These are phyloP conservation scores for Ceratonia siliqua DNA, from an alignment of 306 rosid genomes.

Conservation along the genomic window DNA sequence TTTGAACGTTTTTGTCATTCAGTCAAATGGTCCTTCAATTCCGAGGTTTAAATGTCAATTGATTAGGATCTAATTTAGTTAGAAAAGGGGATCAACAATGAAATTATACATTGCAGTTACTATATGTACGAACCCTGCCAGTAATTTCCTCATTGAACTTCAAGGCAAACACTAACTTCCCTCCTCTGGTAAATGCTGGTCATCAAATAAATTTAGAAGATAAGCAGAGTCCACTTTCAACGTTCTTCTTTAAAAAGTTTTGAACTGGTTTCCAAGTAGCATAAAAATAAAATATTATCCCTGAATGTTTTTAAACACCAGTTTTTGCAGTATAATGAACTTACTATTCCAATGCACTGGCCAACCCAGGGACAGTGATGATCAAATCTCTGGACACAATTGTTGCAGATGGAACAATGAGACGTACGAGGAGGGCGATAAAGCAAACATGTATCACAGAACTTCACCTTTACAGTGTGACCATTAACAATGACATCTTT, in stretches of 20 bases:
- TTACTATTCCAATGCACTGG: conserved; percentile 96
- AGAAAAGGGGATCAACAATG: neutral
- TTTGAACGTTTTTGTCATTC: neutral
- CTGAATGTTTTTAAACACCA: conserved; percentile 6
- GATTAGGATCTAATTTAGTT: neutral
- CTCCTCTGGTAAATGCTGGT: neutral
- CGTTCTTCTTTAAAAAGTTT: neutral
- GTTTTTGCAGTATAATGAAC: conserved; percentile 29
- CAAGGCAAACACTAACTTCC: neutral
- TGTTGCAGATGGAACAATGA: conserved; percentile 98
- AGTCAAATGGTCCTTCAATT: neutral
- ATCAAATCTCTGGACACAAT: conserved; percentile 95
- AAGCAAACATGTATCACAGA: conserved; percentile 90
- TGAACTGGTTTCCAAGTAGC: conserved; percentile 14
- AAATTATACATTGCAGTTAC: neutral
- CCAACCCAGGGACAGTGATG: conserved; percentile 99
- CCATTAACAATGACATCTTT: conserved; percentile 82
- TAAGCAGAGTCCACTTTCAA: neutral
- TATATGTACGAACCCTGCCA: neutral
- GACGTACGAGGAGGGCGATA: conserved; percentile 97
- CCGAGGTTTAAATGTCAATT: neutral
- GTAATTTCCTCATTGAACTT: conserved; percentile 3
- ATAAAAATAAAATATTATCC: conserved; percentile 12
- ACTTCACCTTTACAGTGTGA: conserved; percentile 80
- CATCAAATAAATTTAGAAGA: conserved; percentile 25